A percentile compares a stretch with the other conserved stretches of the same genome.
Evolutionary conservation across 2,329 filamentous ascomycete genomes (phyloP).

Genomic region (Graphilbum fragrans): DNA sequence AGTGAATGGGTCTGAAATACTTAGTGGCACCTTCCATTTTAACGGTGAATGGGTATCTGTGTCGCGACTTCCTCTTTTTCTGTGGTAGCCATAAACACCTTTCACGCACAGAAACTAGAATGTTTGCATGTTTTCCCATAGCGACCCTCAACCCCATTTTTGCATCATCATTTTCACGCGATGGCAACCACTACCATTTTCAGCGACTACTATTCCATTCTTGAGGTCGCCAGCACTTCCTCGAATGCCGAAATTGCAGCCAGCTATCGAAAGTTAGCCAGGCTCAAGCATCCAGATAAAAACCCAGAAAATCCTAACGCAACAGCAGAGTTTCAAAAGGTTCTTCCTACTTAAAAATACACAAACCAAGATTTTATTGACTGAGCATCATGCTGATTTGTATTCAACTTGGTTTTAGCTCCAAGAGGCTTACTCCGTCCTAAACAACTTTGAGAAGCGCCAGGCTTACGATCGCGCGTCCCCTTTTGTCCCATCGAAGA

Average conservation of each 20-base stretch:
- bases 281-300: slow-evolving; percentile 14
- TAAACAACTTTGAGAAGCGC: slow-evolving; percentile 8
- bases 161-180: not conserved
- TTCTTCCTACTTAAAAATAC: not conserved
- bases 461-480: slow-evolving; percentile 4
- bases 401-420: slow-evolving; percentile 5
- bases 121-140: too few relatives aligned
- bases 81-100: too few relatives aligned
- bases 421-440: slow-evolving; percentile 12
- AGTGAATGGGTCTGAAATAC: too few relatives aligned
- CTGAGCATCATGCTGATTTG: not conserved
- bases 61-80: too few relatives aligned
- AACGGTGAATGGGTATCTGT: too few relatives aligned
- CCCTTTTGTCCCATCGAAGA: not conserved
- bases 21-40: too few relatives aligned
- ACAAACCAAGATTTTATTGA: too few relatives aligned
- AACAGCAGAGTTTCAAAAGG: slow-evolving; percentile 14
- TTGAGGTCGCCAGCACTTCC: slow-evolving; percentile 9
- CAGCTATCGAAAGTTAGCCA: slow-evolving; percentile 13
- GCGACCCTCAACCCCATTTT: too few relatives aligned
- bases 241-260: slow-evolving; percentile 7
- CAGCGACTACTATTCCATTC: slow-evolving; percentile 12
- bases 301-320: slow-evolving; percentile 12
- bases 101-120: too few relatives aligned
- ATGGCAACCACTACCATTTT: not conserved